phyloP scores from a whole-genome alignment of 257 asterid genomes.

The Solanum neorickii region DNA sequence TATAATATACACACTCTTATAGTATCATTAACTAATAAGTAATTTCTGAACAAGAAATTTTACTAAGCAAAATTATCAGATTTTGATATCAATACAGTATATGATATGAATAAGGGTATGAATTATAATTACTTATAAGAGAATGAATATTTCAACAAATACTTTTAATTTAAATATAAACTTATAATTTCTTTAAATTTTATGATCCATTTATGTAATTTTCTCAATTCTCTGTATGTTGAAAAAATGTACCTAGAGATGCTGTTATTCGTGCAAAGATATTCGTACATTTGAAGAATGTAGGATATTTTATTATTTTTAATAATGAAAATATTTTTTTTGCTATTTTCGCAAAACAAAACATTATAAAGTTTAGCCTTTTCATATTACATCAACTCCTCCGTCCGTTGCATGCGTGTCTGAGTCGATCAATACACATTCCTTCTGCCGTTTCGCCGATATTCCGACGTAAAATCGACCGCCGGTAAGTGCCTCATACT shows the following conservation, averaged over 20 bases:
- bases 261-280: background rate
- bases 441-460: background rate
- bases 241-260: background rate
- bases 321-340: background rate
- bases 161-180: too few relatives aligned
- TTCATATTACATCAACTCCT: background rate
- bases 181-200: too few relatives aligned
- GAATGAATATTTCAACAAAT: too few relatives aligned
- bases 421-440: background rate
- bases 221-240: background rate
- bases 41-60: too few relatives aligned
- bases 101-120: too few relatives aligned
- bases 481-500: background rate
- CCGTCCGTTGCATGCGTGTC: background rate
- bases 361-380: background rate
- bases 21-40: too few relatives aligned
- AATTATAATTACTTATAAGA: too few relatives aligned
- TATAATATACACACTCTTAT: too few relatives aligned
- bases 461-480: background rate
- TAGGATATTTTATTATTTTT: background rate
- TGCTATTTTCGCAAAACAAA: background rate
- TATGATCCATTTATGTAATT: too few relatives aligned
- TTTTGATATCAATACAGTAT: too few relatives aligned
- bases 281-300: background rate
- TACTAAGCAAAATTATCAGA: too few relatives aligned